These are phyloP conservation scores for Colletotrichum gloeosporioides DNA, from an alignment of 2,329 filamentous ascomycete species.

Conservation along the genomic window DNA sequence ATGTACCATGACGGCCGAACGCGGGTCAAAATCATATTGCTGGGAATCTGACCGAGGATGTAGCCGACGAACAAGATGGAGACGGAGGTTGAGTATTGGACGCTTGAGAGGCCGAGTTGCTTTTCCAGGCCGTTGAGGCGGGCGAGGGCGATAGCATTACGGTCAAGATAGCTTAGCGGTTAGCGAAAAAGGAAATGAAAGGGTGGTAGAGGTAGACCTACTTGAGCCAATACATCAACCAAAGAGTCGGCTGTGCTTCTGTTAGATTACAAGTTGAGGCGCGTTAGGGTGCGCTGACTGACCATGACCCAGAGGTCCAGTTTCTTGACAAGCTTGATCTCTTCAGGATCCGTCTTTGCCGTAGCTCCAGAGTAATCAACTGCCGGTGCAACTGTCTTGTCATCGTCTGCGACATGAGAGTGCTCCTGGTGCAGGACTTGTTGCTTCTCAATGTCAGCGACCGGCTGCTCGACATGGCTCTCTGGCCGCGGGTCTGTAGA, in stretches of 20 bases:
- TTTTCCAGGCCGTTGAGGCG: slow-evolving; percentile 32
- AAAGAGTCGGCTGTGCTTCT: slow-evolving; percentile 34
- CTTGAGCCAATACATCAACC: slow-evolving; percentile 36
- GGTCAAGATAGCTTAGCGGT: slow-evolving; percentile 21
- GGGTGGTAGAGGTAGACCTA: not conserved
- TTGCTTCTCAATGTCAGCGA: slow-evolving; percentile 13
- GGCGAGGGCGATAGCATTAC: slow-evolving; percentile 27
- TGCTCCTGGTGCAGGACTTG: slow-evolving; percentile 7
- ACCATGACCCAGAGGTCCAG: slow-evolving; percentile 43
- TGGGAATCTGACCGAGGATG: slow-evolving; percentile 39
- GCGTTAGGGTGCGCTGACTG: not conserved
- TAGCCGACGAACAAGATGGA: slow-evolving; percentile 40
- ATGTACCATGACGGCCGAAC: slow-evolving; percentile 58
- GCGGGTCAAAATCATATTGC: slow-evolving; percentile 43
- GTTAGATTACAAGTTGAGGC: not conserved
- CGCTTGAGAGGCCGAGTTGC: slow-evolving; percentile 25
- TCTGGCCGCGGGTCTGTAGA: not conserved
- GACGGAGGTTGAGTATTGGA: slow-evolving; percentile 41
- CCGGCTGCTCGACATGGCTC: not conserved
- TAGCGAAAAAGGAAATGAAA: not conserved
- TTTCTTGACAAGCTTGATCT: slow-evolving; percentile 43
- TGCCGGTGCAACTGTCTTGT: not conserved
- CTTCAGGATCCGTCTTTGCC: slow-evolving; percentile 42
- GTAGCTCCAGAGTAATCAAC: slow-evolving; percentile 42
- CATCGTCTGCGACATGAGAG: slow-evolving; percentile 8